Conservation (phyloP, 306 rosid genomes). For the Cajanus cajan region DNA sequence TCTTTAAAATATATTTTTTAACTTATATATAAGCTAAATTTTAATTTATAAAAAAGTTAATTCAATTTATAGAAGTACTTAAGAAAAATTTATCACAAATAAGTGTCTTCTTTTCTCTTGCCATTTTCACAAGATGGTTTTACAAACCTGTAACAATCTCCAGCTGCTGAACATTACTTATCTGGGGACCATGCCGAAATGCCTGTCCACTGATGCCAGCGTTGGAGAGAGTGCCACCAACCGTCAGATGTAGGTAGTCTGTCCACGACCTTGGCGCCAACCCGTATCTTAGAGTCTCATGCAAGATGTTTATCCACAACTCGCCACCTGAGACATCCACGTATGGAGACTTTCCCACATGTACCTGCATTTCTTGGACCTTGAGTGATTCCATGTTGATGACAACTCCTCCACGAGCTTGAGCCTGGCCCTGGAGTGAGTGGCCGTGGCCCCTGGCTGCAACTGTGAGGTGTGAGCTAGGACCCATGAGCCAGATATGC, state of each 20-base stretch:
- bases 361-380: constrained; percentile 52
- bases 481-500: constrained; percentile 82
- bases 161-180: constrained; percentile 87
- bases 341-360: constrained; percentile 47
- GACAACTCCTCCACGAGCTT: constrained; percentile 77
- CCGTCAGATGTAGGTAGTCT: constrained; percentile 85
- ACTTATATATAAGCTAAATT: too few species aligned
- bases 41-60: too few species aligned
- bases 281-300: constrained; percentile 76
- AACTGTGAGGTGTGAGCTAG: constrained; percentile 69
- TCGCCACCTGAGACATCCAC: constrained; percentile 90
- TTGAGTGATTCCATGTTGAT: constrained; percentile 83
- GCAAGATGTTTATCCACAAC: constrained; percentile 88
- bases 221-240: constrained; percentile 95
- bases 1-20: too few species aligned
- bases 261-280: constrained; percentile 97
- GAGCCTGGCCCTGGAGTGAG: constrained; percentile 92
- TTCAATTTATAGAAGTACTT: too few species aligned
- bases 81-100: too few species aligned
- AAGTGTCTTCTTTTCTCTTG: too few species aligned
- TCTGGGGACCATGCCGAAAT: constrained; percentile 93
- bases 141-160: constrained; percentile 93
- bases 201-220: constrained; percentile 98
- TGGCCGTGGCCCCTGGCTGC: constrained; percentile 99
- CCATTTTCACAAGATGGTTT: not conserved